A percentile compares a stretch with the other conserved stretches of the same genome.
Conservation (phyloP, 2,329 filamentous ascomycete genomes). For the Aspergillus brasiliensis region DNA sequence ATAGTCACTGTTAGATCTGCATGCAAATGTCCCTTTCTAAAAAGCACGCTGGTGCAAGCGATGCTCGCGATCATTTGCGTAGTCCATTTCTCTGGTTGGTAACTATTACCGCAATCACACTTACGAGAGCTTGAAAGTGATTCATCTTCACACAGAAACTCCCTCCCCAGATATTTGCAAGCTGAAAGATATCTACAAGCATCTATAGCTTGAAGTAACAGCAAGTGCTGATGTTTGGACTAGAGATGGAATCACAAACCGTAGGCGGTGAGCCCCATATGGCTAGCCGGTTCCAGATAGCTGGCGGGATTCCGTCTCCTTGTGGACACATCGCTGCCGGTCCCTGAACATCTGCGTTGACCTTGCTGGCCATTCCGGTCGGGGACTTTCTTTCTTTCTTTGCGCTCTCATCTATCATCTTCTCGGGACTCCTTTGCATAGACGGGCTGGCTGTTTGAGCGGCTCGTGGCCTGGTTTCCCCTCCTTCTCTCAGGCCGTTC, state of each 20-base stretch:
- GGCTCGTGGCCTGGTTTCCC: conserved; percentile 35
- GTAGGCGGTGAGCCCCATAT: conserved; percentile 29
- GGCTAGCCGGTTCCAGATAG: conserved; percentile 34
- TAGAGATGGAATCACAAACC: conserved; percentile 3
- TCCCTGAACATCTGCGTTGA: conserved; percentile 18
- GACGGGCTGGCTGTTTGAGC: conserved; percentile 34
- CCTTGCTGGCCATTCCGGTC: conserved; percentile 21
- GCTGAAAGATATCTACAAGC: neutral
- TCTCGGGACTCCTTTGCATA: conserved; percentile 14
- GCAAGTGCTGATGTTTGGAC: neutral
- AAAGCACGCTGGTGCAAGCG: neutral
- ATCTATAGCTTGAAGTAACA: neutral
- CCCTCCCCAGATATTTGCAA: neutral
- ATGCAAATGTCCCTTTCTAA: neutral
- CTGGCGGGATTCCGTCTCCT: conserved; percentile 35
- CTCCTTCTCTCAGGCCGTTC: conserved; percentile 31
- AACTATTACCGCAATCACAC: neutral
- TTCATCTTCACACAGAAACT: neutral
- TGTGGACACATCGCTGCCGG: conserved; percentile 37
- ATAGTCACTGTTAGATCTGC: neutral
- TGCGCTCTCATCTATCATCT: conserved; percentile 11
- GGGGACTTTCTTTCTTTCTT: conserved; percentile 19
- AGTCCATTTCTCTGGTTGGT: neutral
- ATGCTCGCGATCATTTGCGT: neutral
- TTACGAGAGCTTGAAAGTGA: no score